Percentiles rank a stretch among this genome's conserved stretches.
Conservation (phyloP, 768 basidiomycete genomes). For the button mushroom (Agaricus bisporus) region DNA sequence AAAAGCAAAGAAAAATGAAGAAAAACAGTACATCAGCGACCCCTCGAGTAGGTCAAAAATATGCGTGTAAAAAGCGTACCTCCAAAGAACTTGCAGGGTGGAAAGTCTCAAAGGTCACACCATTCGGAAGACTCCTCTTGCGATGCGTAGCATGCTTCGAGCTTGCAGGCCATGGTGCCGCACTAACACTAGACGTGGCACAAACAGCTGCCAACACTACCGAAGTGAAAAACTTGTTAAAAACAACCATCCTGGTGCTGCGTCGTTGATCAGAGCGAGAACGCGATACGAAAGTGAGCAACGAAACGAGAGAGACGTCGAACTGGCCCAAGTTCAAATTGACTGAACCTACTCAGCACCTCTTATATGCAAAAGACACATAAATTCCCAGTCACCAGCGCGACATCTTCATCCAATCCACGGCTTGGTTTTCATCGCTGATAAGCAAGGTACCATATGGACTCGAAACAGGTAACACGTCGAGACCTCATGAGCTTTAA, state of each 20-base stretch:
- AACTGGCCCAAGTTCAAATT: not conserved
- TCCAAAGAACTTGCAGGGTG: constrained; percentile 20
- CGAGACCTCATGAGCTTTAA: no score
- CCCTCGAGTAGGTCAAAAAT: not conserved
- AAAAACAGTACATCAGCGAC: not conserved
- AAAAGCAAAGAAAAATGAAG: not conserved
- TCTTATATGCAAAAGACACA: not conserved
- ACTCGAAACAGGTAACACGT: no score
- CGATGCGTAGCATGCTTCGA: constrained; percentile 17
- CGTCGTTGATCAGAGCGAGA: not conserved
- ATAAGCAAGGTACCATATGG: no score
- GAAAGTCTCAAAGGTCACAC: constrained; percentile 17
- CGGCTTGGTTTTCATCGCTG: no score
- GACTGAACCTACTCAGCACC: not conserved
- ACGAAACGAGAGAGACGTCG: not conserved
- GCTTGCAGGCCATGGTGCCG: constrained; percentile 12
- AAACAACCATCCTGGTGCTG: constrained; percentile 1
- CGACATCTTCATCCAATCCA: not conserved
- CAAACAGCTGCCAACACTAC: constrained; percentile 10
- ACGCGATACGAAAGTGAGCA: not conserved
- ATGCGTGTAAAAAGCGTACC: constrained; percentile 5
- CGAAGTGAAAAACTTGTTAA: constrained; percentile 11
- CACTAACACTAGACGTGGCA: constrained; percentile 5
- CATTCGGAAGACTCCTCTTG: constrained; percentile 11
- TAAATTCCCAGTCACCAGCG: not conserved